Conservation (phyloP, 305 asterid species). For the Andrographis paniculata region DNA sequence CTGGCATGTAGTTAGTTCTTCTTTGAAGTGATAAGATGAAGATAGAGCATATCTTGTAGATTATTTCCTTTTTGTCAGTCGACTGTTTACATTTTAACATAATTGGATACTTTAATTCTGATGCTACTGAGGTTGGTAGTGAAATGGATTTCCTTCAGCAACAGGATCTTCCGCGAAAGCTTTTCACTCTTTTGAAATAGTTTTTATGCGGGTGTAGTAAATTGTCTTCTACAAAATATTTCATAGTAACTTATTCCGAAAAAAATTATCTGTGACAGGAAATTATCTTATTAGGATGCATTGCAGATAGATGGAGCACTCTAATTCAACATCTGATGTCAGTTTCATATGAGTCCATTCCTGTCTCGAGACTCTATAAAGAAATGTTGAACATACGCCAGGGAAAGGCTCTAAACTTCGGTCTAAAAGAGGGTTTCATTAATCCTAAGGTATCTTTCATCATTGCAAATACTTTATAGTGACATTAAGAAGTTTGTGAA, state of each 20-base stretch:
- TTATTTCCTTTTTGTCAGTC: too few species aligned
- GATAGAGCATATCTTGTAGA: too few species aligned
- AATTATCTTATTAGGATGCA: constrained; percentile 54
- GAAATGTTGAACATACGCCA: constrained; percentile 39
- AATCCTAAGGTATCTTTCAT: constrained; percentile 40
- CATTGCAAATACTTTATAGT: constrained; percentile 10
- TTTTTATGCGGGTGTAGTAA: too few species aligned
- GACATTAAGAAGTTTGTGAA: too few species aligned
- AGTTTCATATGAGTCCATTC: constrained; percentile 34
- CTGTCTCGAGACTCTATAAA: constrained; percentile 35
- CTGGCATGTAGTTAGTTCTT: too few species aligned
- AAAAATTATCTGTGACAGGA: constrained; percentile 36
- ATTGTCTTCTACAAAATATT: background rate
- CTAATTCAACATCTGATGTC: constrained; percentile 44
- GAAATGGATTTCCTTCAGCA: too few species aligned
- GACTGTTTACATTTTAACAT: too few species aligned
- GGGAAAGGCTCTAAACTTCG: constrained; percentile 25
- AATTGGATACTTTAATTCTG: too few species aligned
- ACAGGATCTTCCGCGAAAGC: too few species aligned
- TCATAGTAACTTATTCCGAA: background rate
- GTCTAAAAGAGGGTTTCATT: constrained; percentile 25
- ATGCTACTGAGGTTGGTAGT: too few species aligned
- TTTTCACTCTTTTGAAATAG: too few species aligned
- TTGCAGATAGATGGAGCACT: constrained; percentile 50
- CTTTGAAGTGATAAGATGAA: too few species aligned